phyloP scores from a whole-genome alignment of 257 asterid species.

The Scutellaria minor region DNA sequence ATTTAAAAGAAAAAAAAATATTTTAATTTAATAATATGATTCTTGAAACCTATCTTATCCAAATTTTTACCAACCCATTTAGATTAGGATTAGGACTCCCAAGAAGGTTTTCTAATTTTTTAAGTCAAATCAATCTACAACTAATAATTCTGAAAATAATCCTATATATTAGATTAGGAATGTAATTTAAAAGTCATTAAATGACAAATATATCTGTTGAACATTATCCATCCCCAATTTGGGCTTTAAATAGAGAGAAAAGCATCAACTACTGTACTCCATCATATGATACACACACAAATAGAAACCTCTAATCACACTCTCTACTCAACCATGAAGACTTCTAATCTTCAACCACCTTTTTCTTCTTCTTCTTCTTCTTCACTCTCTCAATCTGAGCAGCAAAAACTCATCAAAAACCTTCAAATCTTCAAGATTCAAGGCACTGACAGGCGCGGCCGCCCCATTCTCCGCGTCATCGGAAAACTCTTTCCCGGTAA shows the following conservation, averaged over 20 bases:
- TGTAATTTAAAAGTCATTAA: too few relatives aligned
- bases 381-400: constrained; percentile 47
- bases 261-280: neutral
- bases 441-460: constrained; percentile 71
- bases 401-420: constrained; percentile 54
- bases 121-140: too few relatives aligned
- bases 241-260: neutral
- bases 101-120: too few relatives aligned
- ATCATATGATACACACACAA: neutral
- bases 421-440: constrained; percentile 70
- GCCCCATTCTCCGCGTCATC: constrained; percentile 61
- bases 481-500: constrained; percentile 84
- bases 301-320: neutral
- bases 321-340: constrained; percentile 36
- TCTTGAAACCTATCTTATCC: too few relatives aligned
- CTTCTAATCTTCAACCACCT: neutral
- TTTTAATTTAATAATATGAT: too few relatives aligned
- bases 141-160: too few relatives aligned
- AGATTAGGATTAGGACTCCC: too few relatives aligned
- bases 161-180: too few relatives aligned
- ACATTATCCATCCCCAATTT: neutral
- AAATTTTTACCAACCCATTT: too few relatives aligned
- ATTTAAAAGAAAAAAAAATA: too few relatives aligned
- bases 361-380: constrained; percentile 24
- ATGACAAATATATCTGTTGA: too few relatives aligned